These are phyloP conservation scores for Solanum neorickii DNA, from an alignment of 257 asterid genomes.

Conservation along the genomic window DNA sequence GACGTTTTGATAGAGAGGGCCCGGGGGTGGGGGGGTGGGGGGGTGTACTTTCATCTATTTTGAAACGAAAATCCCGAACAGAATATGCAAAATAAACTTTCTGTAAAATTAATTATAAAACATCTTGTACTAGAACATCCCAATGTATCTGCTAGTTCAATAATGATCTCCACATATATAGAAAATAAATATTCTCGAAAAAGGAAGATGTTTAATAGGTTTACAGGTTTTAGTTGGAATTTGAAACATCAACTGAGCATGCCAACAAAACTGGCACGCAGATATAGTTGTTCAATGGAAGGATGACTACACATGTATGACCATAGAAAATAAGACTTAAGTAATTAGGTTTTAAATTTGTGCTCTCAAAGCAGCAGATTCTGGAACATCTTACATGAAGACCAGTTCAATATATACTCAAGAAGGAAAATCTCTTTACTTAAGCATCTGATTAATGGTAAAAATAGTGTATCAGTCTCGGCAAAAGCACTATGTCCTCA, in stretches of 20 bases:
- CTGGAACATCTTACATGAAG: neutral
- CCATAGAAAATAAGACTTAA: neutral
- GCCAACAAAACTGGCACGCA: neutral
- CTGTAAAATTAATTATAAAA: neutral
- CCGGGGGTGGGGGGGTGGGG: neutral
- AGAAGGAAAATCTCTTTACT: neutral
- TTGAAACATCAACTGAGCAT: neutral
- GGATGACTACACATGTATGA: neutral
- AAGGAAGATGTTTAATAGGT: neutral
- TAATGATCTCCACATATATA: neutral
- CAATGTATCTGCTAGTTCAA: neutral
- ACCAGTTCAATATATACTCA: neutral
- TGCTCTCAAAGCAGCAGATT: neutral
- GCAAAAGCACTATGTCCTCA: neutral
- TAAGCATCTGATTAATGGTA: neutral
- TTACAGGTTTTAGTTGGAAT: neutral
- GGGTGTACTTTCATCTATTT: neutral
- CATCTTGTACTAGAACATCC: neutral
- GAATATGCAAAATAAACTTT: neutral
- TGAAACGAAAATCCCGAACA: neutral
- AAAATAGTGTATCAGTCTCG: neutral
- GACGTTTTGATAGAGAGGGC: neutral
- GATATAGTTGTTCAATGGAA: neutral
- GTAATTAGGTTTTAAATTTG: neutral
- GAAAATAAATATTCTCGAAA: neutral